Evolutionary conservation across 2,329 filamentous ascomycete genomes (phyloP).

Genomic region (Cladosporium cucumerinum): DNA sequence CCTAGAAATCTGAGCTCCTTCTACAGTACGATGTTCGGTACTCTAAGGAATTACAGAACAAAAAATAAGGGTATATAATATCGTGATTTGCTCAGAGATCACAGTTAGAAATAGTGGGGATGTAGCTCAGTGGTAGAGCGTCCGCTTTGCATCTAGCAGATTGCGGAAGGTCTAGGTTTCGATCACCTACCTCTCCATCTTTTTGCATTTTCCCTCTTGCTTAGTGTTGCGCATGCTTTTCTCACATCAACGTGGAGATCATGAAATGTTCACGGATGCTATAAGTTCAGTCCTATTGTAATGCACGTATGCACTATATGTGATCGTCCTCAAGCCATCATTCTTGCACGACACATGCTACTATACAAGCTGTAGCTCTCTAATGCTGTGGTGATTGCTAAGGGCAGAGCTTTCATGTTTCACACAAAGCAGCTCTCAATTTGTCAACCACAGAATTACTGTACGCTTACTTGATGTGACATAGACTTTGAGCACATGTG

Average conservation of each 20-base stretch:
- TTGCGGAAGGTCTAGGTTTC: slow-evolving; percentile 13
- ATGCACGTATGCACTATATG: background rate
- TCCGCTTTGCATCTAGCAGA: slow-evolving; percentile 10
- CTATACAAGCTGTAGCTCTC: background rate
- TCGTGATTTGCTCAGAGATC: too few species aligned
- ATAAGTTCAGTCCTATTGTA: background rate
- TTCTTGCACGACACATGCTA: background rate
- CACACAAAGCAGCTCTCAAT: background rate
- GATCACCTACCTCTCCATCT: slow-evolving; percentile 11
- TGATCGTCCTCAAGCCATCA: background rate
- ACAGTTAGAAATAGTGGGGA: background rate
- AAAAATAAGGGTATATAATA: background rate
- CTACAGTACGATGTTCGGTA: too few species aligned
- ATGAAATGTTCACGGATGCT: background rate
- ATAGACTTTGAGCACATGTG: background rate
- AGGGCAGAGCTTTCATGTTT: background rate
- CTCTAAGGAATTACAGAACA: too few species aligned
- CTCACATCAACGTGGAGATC: background rate
- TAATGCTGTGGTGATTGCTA: background rate
- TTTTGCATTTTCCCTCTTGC: slow-evolving; percentile 4
- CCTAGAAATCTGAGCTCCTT: too few species aligned
- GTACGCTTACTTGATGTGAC: background rate
- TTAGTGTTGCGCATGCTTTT: background rate
- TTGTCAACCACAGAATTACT: background rate
- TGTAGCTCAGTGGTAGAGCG: slow-evolving; percentile 17